Conservation (phyloP, 2,329 filamentous ascomycete genomes). For the Aphanoascus verrucosus region DNA sequence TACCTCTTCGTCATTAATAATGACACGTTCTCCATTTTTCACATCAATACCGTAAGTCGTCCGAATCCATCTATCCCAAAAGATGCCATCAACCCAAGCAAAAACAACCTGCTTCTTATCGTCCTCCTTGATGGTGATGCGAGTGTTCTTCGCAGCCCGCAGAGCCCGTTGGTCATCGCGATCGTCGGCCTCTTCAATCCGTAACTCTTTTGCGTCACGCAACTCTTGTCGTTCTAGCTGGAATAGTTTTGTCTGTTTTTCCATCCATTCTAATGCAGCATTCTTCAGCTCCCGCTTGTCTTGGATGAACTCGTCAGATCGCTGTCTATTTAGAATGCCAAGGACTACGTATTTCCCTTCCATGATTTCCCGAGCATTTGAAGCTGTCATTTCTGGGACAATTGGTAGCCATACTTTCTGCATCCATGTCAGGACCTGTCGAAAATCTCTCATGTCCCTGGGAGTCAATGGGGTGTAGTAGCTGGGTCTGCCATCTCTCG, state of each 20-base stretch:
- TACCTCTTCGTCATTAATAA: slow-evolving; percentile 96
- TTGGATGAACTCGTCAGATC: slow-evolving; percentile 64
- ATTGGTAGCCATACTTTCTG: slow-evolving; percentile 91
- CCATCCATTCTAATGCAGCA: slow-evolving; percentile 94
- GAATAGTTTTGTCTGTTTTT: slow-evolving; percentile 84
- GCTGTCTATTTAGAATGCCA: slow-evolving; percentile 70
- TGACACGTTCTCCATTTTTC: slow-evolving; percentile 73
- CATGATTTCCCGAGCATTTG: slow-evolving; percentile 92
- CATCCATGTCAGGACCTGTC: slow-evolving; percentile 82
- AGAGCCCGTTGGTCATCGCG: slow-evolving; percentile 80
- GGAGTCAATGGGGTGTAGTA: slow-evolving; percentile 85
- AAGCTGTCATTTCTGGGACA: slow-evolving; percentile 81
- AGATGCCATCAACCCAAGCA: slow-evolving; percentile 92
- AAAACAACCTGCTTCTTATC: slow-evolving; percentile 84
- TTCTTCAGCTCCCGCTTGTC: slow-evolving; percentile 88
- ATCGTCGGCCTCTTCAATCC: slow-evolving; percentile 93
- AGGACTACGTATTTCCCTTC: slow-evolving; percentile 89
- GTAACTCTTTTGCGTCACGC: slow-evolving; percentile 84
- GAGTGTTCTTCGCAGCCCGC: slow-evolving; percentile 76
- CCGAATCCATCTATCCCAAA: slow-evolving; percentile 94
- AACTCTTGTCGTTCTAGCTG: slow-evolving; percentile 88
- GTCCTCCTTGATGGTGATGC: slow-evolving; percentile 79
- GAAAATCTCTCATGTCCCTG: slow-evolving; percentile 81
- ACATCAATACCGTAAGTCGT: slow-evolving; percentile 92
- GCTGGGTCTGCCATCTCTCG: slow-evolving; percentile 74